Conservation (phyloP, 768 basidiomycete species). For the Mycena polygramma region DNA sequence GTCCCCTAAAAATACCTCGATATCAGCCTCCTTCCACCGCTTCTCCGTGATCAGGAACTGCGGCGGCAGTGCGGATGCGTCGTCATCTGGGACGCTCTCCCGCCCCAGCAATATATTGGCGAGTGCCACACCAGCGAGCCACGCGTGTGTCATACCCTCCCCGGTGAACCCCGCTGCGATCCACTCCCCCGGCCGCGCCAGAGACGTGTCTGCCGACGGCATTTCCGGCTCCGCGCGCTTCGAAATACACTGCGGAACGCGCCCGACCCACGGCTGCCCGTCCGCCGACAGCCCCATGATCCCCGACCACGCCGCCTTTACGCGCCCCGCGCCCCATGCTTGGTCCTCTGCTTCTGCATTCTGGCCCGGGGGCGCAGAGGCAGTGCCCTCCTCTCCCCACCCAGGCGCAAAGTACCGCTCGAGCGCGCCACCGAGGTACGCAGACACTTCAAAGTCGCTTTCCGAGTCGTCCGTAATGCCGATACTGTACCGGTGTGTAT, state of each 20-base stretch:
- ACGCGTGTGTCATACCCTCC: slow-evolving; percentile 82
- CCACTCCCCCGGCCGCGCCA: slow-evolving; percentile 73
- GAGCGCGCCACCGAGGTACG: slow-evolving; percentile 64
- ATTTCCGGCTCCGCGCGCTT: slow-evolving; percentile 50
- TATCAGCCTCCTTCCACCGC: slow-evolving; percentile 32
- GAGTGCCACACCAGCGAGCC: slow-evolving; percentile 71
- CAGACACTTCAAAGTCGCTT: slow-evolving; percentile 47
- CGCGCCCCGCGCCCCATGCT: slow-evolving; percentile 58
- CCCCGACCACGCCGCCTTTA: slow-evolving; percentile 75
- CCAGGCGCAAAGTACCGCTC: slow-evolving; percentile 67
- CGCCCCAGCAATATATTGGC: slow-evolving; percentile 69
- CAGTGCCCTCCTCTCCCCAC: slow-evolving; percentile 47
- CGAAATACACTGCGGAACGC: slow-evolving; percentile 64
- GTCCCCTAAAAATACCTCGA: slow-evolving; percentile 13
- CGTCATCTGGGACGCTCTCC: too few species aligned
- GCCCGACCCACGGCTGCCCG: slow-evolving; percentile 77
- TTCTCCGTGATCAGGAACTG: slow-evolving; percentile 31
- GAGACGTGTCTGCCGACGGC: not conserved
- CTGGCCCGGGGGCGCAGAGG: not conserved
- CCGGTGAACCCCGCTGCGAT: slow-evolving; percentile 78
- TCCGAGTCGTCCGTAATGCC: slow-evolving; percentile 52
- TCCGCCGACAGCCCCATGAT: slow-evolving; percentile 74
- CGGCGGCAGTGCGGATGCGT: slow-evolving; percentile 6
- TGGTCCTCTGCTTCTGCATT: slow-evolving; percentile 34
- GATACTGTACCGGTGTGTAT: slow-evolving; percentile 18